Evolutionary conservation across 2,329 filamentous ascomycete species (phyloP).

Genomic region (Xylariaceae sp.): DNA sequence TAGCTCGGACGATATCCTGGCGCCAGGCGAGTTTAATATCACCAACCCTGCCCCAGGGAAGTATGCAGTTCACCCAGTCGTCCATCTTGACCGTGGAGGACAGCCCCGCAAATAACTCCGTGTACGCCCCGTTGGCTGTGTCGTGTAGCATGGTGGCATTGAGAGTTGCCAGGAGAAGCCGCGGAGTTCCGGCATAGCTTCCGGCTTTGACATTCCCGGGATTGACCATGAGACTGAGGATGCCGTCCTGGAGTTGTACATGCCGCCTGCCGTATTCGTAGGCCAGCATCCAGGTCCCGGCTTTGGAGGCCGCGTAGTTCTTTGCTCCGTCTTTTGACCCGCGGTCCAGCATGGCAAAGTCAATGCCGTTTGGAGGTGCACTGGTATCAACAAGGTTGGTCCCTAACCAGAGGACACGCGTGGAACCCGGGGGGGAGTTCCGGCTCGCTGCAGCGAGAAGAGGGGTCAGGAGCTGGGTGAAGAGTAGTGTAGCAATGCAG

Average conservation of each 20-base stretch:
- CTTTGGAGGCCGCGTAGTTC: constrained; percentile 34
- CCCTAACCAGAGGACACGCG: constrained; percentile 24
- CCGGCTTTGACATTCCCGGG: constrained; percentile 33
- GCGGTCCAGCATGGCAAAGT: constrained; percentile 23
- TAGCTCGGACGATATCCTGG: constrained; percentile 26
- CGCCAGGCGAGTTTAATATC: constrained; percentile 14
- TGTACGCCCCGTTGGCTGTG: constrained; percentile 18
- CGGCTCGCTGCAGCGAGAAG: constrained; percentile 29
- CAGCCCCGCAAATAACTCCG: constrained; percentile 16
- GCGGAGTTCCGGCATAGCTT: constrained; percentile 13
- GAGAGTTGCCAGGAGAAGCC: constrained; percentile 7
- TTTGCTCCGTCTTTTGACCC: constrained; percentile 20
- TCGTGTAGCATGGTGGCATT: constrained; percentile 10
- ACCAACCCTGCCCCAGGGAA: constrained; percentile 18
- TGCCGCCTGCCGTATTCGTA: constrained; percentile 29
- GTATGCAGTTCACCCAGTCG: constrained; percentile 12
- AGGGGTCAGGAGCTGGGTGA: constrained; percentile 33
- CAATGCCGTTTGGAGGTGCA: constrained; percentile 26
- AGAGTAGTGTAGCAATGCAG: constrained; percentile 30
- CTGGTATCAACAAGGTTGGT: constrained; percentile 27
- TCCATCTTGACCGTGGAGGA: constrained; percentile 18
- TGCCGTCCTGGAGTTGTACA: constrained; percentile 6
- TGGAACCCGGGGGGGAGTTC: constrained; percentile 14
- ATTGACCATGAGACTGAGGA: constrained; percentile 31
- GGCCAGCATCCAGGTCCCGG: constrained; percentile 32